phyloP scores from a whole-genome alignment of 768 basidiomycete genomes.

The Mycena galericulata region DNA sequence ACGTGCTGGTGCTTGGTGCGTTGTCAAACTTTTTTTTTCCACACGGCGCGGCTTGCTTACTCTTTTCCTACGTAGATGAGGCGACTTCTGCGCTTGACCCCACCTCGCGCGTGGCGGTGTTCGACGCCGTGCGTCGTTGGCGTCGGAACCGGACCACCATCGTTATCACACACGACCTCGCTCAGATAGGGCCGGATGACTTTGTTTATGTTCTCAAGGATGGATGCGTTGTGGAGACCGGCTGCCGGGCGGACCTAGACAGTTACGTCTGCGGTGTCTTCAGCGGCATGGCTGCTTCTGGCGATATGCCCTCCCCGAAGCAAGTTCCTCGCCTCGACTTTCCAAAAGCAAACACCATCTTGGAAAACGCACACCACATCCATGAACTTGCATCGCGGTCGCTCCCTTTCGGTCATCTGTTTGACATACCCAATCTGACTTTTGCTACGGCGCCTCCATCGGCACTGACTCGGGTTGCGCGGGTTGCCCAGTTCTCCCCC shows the following conservation, averaged over 20 bases:
- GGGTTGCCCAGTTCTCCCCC: slow-evolving; percentile 27
- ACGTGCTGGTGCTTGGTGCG: slow-evolving; percentile 91
- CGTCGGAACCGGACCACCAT: slow-evolving; percentile 86
- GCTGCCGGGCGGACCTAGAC: slow-evolving; percentile 86
- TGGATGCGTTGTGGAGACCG: slow-evolving; percentile 87
- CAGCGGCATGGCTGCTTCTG: slow-evolving; percentile 1
- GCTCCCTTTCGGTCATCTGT: slow-evolving; percentile 27
- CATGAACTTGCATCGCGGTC: slow-evolving; percentile 5
- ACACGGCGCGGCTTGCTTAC: slow-evolving; percentile 57
- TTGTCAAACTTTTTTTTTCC: slow-evolving; percentile 33
- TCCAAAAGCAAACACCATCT: not conserved
- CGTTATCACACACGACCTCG: slow-evolving; percentile 96
- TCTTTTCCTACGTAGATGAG: slow-evolving; percentile 70
- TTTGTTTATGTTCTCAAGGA: slow-evolving; percentile 94
- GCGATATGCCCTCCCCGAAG: slow-evolving; percentile 10
- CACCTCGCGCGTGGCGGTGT: slow-evolving; percentile 87
- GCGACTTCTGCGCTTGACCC: slow-evolving; percentile 89
- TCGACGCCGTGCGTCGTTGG: slow-evolving; percentile 77
- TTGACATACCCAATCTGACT: not conserved
- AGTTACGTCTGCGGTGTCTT: slow-evolving; percentile 20
- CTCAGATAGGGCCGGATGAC: slow-evolving; percentile 78
- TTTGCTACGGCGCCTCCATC: slow-evolving; percentile 21
- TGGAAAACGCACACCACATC: not conserved
- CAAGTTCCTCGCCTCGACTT: not conserved
- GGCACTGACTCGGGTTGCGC: slow-evolving; percentile 27